phyloP scores from a whole-genome alignment of 352 stramenopile genomes.

The Phytophthora kernoviae region DNA sequence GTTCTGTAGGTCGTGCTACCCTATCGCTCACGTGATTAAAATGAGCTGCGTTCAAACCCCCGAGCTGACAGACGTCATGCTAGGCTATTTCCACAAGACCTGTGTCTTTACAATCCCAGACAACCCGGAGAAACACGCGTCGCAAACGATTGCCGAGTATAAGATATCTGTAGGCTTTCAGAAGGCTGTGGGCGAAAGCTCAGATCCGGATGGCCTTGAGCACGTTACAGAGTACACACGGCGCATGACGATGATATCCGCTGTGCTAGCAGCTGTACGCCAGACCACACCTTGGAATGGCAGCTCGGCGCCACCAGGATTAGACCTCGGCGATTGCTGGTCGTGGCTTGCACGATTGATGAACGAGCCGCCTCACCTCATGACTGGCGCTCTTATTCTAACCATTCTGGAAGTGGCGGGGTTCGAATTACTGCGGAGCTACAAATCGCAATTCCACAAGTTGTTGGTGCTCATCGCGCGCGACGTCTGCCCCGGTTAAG shows the following conservation, averaged over 20 bases:
- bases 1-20: slow-evolving; percentile 58
- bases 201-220: slow-evolving; percentile 61
- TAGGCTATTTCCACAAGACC: slow-evolving; percentile 77
- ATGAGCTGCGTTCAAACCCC: slow-evolving; percentile 78
- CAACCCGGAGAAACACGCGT: slow-evolving; percentile 56
- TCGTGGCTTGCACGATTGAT: slow-evolving; percentile 68
- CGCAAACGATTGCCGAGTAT: slow-evolving; percentile 65
- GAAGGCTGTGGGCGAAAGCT: slow-evolving; percentile 61
- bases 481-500: slow-evolving; percentile 69
- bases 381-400: slow-evolving; percentile 69
- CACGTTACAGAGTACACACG: slow-evolving; percentile 81
- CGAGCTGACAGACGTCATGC: slow-evolving; percentile 70
- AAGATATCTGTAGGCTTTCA: slow-evolving; percentile 73
- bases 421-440: slow-evolving; percentile 64
- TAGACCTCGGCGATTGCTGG: slow-evolving; percentile 76
- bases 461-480: slow-evolving; percentile 68
- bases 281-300: slow-evolving; percentile 70
- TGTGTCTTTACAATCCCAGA: slow-evolving; percentile 78
- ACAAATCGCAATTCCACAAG: slow-evolving; percentile 85
- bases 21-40: slow-evolving; percentile 75
- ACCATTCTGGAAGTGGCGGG: slow-evolving; percentile 82
- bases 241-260: slow-evolving; percentile 80
- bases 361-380: slow-evolving; percentile 73
- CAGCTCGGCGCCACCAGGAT: slow-evolving; percentile 52
- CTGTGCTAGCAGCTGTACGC: slow-evolving; percentile 71